A percentile compares a stretch with the other conserved stretches of the same genome.
Evolutionary conservation across 129 eudicot species (phyloP).

Genomic region (Artemisia argyi): DNA sequence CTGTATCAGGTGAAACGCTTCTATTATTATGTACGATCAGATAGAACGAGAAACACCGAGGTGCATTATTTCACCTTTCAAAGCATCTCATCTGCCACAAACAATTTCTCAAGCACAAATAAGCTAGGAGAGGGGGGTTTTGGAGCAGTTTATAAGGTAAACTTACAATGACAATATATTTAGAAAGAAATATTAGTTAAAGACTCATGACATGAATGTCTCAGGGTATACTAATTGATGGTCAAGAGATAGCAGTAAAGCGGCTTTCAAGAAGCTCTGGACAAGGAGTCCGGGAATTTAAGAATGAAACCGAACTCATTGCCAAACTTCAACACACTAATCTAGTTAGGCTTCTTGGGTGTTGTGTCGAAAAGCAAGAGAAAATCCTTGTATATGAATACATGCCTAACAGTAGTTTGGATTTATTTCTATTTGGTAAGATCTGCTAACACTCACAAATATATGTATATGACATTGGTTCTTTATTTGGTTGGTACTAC

Average conservation of each 20-base stretch:
- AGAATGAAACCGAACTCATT: slow-evolving; percentile 34
- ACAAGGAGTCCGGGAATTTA: slow-evolving; percentile 27
- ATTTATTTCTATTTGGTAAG: slow-evolving; percentile 20
- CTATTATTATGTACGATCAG: slow-evolving; percentile 7
- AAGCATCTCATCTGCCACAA: slow-evolving; percentile 28
- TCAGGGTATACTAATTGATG: slow-evolving; percentile 4
- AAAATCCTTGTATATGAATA: slow-evolving; percentile 25
- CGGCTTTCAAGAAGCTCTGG: slow-evolving; percentile 1
- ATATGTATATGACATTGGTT: neutral
- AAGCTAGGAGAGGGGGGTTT: slow-evolving; percentile 36
- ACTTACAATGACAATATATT: neutral
- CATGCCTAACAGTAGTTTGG: slow-evolving; percentile 24
- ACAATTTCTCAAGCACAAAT: slow-evolving; percentile 17
- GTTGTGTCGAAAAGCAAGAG: slow-evolving; percentile 26
- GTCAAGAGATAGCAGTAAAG: slow-evolving; percentile 2
- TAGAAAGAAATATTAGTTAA: neutral
- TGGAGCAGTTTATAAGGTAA: slow-evolving; percentile 29
- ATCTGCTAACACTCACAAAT: neutral
- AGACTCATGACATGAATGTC: neutral
- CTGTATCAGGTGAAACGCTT: slow-evolving; percentile 7
- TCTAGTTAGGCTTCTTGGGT: slow-evolving; percentile 35
- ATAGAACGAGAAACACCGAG: neutral
- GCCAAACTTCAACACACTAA: slow-evolving; percentile 41
- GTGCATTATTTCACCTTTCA: slow-evolving; percentile 27
- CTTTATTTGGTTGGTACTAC: neutral